A percentile compares a stretch with the other conserved stretches of the same genome.
phyloP scores from a whole-genome alignment of 768 basidiomycete species.

The Naganishia vaughanmartiniae region DNA sequence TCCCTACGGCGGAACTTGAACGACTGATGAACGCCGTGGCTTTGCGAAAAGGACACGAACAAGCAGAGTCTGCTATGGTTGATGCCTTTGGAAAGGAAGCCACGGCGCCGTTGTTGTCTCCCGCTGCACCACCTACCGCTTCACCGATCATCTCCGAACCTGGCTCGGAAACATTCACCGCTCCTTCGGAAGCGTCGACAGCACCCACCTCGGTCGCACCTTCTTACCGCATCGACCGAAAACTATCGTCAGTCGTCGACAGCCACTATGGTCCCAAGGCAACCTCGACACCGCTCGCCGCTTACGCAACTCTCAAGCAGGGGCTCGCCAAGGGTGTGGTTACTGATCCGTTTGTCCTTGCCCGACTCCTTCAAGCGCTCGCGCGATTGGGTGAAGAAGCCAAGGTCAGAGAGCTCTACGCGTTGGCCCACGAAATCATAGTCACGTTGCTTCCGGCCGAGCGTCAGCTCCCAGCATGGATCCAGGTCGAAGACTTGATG shows the following conservation, averaged over 20 bases:
- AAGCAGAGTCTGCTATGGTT: not conserved
- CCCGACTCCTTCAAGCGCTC: slow-evolving; percentile 65
- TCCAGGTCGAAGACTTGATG: slow-evolving; percentile 81
- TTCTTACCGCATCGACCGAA: slow-evolving; percentile 19
- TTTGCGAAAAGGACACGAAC: slow-evolving; percentile 17
- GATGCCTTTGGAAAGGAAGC: slow-evolving; percentile 1
- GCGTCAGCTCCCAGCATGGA: slow-evolving; percentile 65
- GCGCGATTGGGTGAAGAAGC: slow-evolving; percentile 65
- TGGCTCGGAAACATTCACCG: slow-evolving; percentile 7
- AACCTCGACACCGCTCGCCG: slow-evolving; percentile 51
- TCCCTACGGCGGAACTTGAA: slow-evolving; percentile 1
- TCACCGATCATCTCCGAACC: slow-evolving; percentile 5
- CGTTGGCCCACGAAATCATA: slow-evolving; percentile 65
- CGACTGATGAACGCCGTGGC: slow-evolving; percentile 16
- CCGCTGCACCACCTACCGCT: not conserved
- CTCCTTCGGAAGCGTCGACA: slow-evolving; percentile 23
- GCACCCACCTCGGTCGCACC: slow-evolving; percentile 30
- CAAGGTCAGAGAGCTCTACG: slow-evolving; percentile 67
- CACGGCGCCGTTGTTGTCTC: not conserved
- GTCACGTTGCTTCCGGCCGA: slow-evolving; percentile 55
- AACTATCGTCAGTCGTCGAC: slow-evolving; percentile 29
- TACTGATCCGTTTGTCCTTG: slow-evolving; percentile 57
- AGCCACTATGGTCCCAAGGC: slow-evolving; percentile 34
- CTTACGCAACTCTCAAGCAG: slow-evolving; percentile 57
- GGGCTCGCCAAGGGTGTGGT: slow-evolving; percentile 31